These are phyloP conservation scores for Nannizzia gypsea DNA, from an alignment of 2,329 filamentous ascomycete genomes.

Conservation along the genomic window DNA sequence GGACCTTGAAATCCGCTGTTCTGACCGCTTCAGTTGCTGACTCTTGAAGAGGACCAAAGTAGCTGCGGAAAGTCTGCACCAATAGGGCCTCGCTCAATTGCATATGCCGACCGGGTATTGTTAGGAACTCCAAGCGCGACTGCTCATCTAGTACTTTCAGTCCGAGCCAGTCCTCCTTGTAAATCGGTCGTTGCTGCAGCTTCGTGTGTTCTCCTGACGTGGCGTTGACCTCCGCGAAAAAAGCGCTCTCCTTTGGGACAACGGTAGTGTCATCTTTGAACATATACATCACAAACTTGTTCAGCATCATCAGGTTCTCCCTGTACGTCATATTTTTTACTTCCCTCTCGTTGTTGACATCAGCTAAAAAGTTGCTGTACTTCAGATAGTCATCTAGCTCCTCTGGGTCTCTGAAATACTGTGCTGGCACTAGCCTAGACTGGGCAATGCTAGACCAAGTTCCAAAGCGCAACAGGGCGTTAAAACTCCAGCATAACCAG, in stretches of 20 bases:
- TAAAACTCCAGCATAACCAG: constrained; percentile 68
- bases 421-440: constrained; percentile 70
- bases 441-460: constrained; percentile 74
- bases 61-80: constrained; percentile 48
- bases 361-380: constrained; percentile 76
- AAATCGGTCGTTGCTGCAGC: constrained; percentile 59
- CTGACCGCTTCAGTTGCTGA: neutral
- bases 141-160: constrained; percentile 66
- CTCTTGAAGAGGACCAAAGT: constrained; percentile 25
- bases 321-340: constrained; percentile 65
- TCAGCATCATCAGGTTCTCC: constrained; percentile 54
- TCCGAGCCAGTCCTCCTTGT: constrained; percentile 88
- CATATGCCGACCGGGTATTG: constrained; percentile 72
- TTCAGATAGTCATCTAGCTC: constrained; percentile 64
- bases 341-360: constrained; percentile 84
- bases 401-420: constrained; percentile 73
- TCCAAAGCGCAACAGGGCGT: constrained; percentile 64
- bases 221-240: constrained; percentile 78
- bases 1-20: neutral
- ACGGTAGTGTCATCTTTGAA: constrained; percentile 79
- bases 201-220: constrained; percentile 51
- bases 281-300: constrained; percentile 77
- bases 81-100: constrained; percentile 55
- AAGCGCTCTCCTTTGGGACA: constrained; percentile 78
- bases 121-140: constrained; percentile 65